Conservation (phyloP, 352 stramenopile species). For the Phytophthora agathidicida region DNA sequence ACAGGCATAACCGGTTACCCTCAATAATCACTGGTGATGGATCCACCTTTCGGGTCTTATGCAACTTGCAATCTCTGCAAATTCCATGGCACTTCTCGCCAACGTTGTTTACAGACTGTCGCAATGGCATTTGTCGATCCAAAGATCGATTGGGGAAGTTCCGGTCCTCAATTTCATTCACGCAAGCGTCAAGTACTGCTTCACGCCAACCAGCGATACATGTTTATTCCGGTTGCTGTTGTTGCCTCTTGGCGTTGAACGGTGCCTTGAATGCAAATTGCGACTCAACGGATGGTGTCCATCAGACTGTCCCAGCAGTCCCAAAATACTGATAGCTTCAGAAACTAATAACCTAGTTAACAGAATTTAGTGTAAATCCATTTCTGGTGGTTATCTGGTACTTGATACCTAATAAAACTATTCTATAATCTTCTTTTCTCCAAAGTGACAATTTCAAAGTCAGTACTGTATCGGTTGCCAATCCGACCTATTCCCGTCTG, state of each 20-base stretch:
- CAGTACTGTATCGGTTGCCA: no score
- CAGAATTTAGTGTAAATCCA: no score
- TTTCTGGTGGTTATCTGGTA: no score
- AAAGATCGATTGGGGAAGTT: neutral
- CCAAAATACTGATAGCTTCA: no score
- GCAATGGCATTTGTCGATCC: slow-evolving; percentile 2
- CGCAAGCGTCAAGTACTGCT: slow-evolving; percentile 1
- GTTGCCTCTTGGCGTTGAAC: slow-evolving; percentile 5
- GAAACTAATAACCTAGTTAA: no score
- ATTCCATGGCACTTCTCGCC: neutral
- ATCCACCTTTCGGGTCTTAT: no score
- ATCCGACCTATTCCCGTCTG: slow-evolving; percentile 22
- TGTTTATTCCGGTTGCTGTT: slow-evolving; percentile 1
- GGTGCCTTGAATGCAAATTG: slow-evolving; percentile 24
- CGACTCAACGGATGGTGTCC: slow-evolving; percentile 25
- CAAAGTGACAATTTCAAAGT: no score
- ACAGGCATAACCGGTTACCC: no score
- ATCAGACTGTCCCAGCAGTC: slow-evolving; percentile 8
- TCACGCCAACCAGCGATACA: neutral
- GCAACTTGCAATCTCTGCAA: slow-evolving; percentile 1
- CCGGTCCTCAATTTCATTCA: slow-evolving; percentile 4
- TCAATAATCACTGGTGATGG: no score
- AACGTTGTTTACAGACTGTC: neutral
- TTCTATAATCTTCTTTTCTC: no score
- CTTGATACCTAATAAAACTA: no score